Percentiles rank a stretch among this genome's conserved stretches.
Evolutionary conservation across 2,329 filamentous ascomycete genomes (phyloP).

Genomic region (Arthrobotrys megalospora): DNA sequence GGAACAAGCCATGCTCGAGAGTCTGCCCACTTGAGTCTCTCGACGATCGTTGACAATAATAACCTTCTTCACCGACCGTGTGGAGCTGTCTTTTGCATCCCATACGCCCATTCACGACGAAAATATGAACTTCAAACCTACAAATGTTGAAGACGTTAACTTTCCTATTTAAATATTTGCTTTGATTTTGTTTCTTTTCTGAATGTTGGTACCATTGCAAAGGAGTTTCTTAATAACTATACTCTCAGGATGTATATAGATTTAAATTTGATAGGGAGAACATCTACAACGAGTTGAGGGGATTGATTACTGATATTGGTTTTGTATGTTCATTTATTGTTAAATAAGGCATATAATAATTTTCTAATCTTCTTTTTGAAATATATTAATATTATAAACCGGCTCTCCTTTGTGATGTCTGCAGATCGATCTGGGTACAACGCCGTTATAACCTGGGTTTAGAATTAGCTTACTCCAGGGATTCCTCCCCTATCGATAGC

Average conservation of each 20-base stretch:
- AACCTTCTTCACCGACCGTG: background rate
- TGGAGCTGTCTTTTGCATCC: conserved; percentile 12
- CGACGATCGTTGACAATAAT: background rate
- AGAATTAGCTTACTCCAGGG: too few relatives aligned
- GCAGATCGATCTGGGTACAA: too few relatives aligned
- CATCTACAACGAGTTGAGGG: conserved; percentile 16
- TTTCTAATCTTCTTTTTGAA: background rate
- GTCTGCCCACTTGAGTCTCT: background rate
- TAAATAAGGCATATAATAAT: background rate
- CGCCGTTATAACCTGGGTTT: too few relatives aligned
- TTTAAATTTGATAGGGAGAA: conserved; percentile 29
- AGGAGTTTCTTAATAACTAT: conserved; percentile 17
- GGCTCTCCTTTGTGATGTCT: too few relatives aligned
- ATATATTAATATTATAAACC: conserved; percentile 24
- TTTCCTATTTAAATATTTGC: background rate
- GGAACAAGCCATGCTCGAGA: background rate
- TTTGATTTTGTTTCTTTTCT: conserved; percentile 26
- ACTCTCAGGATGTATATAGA: conserved; percentile 32
- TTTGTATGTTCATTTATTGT: conserved; percentile 9
- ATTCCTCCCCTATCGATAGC: background rate
- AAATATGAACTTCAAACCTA: conserved; percentile 19
- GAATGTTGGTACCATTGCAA: conserved; percentile 11
- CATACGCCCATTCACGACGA: conserved; percentile 18
- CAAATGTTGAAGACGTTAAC: conserved; percentile 14
- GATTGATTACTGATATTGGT: conserved; percentile 37